phyloP scores from a whole-genome alignment of 352 stramenopile genomes.

The Aphanomyces euteiches region DNA sequence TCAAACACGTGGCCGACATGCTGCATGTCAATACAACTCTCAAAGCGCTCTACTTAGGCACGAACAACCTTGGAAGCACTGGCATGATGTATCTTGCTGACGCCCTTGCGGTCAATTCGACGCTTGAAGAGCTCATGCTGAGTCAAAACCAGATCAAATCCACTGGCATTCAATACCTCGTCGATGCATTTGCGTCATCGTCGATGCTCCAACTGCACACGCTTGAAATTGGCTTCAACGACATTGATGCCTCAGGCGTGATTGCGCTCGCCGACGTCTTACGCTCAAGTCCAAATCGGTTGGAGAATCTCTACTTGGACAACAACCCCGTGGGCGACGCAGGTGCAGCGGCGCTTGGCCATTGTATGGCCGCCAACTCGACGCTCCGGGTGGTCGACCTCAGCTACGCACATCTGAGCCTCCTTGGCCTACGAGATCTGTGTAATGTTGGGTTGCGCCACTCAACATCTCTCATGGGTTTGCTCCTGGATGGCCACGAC shows the following conservation, averaged over 20 bases:
- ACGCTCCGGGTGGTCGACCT: slow-evolving; percentile 70
- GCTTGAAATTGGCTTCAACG: slow-evolving; percentile 77
- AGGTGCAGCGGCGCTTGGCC: slow-evolving; percentile 61
- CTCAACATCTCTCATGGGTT: slow-evolving; percentile 57
- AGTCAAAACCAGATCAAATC: slow-evolving; percentile 74
- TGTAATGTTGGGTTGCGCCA: slow-evolving; percentile 55
- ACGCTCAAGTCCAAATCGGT: slow-evolving; percentile 39
- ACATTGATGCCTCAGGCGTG: slow-evolving; percentile 60
- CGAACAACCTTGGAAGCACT: slow-evolving; percentile 66
- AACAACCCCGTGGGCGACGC: slow-evolving; percentile 81
- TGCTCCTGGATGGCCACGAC: slow-evolving; percentile 77
- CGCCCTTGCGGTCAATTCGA: slow-evolving; percentile 52
- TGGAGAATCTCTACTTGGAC: slow-evolving; percentile 83
- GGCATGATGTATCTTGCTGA: slow-evolving; percentile 59
- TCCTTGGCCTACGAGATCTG: slow-evolving; percentile 67
- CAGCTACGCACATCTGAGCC: slow-evolving; percentile 77
- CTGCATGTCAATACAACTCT: slow-evolving; percentile 52
- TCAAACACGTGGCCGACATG: slow-evolving; percentile 46
- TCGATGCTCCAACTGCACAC: slow-evolving; percentile 55
- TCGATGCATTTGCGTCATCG: slow-evolving; percentile 47
- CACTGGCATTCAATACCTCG: slow-evolving; percentile 53
- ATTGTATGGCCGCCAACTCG: slow-evolving; percentile 62
- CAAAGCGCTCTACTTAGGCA: slow-evolving; percentile 68
- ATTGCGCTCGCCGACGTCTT: slow-evolving; percentile 67
- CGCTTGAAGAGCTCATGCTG: slow-evolving; percentile 66